Evolutionary conservation across 2,329 filamentous ascomycete species (phyloP), one percentile per base, ranked within the genome.

Genomic region (Paraconiothyrium brasiliense): DNA sequence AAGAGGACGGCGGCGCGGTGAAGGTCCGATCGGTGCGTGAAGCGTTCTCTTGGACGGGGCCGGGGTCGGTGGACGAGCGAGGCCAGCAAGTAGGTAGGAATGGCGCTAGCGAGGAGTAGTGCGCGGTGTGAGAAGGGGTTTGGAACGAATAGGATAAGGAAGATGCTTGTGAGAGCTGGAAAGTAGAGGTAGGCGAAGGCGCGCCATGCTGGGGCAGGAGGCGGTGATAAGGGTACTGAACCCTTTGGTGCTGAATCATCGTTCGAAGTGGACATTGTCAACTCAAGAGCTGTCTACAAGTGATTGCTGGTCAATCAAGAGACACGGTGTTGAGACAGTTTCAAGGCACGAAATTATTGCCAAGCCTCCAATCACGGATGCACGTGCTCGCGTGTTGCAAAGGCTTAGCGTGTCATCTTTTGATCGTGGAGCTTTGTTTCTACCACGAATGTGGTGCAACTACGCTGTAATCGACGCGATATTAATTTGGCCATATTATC

Each of bases 131-230:
- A 43, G 20, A 37, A 54, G 41, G 59, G 37, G 43, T 58, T 47
- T 7, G 24, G 20, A n/a, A 52, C 44, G 20, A 41, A 60, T 35
- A 64, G 34, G 16, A 64, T 55, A 2, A 63, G 39, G 27, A 63
- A 16, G 13, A 59, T 49, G 30, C 54, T 67, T 7, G 67, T 57
- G 32, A 70, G 30, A 16, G 52, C 14, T 20, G 68, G 67, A 30
- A 68, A 24, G 59, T 67, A 67, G 41, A 72, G 64, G 49, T 69
- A 66, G 10, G 58, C 62, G 50, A 64, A 64, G 11, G 54, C 52
- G 10, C 47, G 58, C 58, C 58, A 60, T 54, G 48, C 57, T 27
- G 43, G 58, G 2, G 52, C 43, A 24, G 32, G 20, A 4, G 50
- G 20, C 4, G 27, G n/a, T 7, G 46, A 20, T 20, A 20, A 20